phyloP scores from a whole-genome alignment of 495 filamentous ascomycete genomes.

The Penicillium ochrochloron region DNA sequence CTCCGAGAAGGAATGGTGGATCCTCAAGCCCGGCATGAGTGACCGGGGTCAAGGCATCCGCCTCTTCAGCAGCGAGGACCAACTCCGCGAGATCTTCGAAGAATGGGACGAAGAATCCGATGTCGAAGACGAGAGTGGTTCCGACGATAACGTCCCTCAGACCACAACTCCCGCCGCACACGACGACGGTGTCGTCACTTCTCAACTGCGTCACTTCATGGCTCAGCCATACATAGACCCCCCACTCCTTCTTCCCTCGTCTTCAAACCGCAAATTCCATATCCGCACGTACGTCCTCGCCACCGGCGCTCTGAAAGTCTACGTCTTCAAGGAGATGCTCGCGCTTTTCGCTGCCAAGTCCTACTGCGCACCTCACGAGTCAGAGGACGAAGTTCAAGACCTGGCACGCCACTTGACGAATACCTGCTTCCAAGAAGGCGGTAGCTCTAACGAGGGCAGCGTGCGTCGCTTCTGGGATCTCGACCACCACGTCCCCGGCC shows the following conservation, averaged over 20 bases:
- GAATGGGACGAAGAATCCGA: constrained; percentile 74
- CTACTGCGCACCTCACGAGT: constrained; percentile 58
- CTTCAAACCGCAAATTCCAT: constrained; percentile 84
- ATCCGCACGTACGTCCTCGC: constrained; percentile 89
- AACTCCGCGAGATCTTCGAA: constrained; percentile 83
- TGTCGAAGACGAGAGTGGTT: constrained; percentile 38
- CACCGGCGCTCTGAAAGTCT: constrained; percentile 75
- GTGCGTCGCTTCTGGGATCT: constrained; percentile 76
- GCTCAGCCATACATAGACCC: constrained; percentile 95
- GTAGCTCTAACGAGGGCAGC: constrained; percentile 56
- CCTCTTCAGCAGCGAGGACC: constrained; percentile 80
- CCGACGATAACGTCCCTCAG: constrained; percentile 36
- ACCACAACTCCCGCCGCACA: constrained; percentile 31
- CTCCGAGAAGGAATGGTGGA: constrained; percentile 87
- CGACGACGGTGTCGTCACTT: constrained; percentile 70
- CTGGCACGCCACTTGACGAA: constrained; percentile 86
- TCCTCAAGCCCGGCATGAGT: constrained; percentile 96
- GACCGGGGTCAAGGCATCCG: constrained; percentile 92
- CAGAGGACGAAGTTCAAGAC: constrained; percentile 52
- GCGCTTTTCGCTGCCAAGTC: constrained; percentile 81
- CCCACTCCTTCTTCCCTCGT: constrained; percentile 73
- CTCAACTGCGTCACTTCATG: constrained; percentile 93
- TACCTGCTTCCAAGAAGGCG: constrained; percentile 81
- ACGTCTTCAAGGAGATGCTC: constrained; percentile 88
- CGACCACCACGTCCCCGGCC: constrained; percentile 44